Evolutionary conservation across 169 alveolate genomes (phyloP), one percentile per base, ranked within the genome.

Genomic region (Perkinsus marinus): DNA sequence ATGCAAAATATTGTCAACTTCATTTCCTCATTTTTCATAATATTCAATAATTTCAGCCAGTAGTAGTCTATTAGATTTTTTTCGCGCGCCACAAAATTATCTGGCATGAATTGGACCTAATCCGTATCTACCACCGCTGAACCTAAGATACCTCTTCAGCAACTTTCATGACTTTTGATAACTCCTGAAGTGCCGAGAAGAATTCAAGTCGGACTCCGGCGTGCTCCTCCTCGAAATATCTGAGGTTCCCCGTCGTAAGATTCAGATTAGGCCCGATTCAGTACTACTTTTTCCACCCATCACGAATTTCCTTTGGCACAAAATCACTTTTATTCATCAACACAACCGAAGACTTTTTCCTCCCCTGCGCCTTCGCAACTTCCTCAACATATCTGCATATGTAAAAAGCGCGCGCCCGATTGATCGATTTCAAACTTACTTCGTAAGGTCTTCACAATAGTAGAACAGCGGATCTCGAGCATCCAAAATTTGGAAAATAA

Each of bases 401-500:
- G 79, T 57, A 16, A 57, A 57, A 57, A 57, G 79, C 79, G 79
- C 79, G 7, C 79, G 79, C 79, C 79, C 79, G 22, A 16, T 57
- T 26, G 79, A 57, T 57, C 79, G 79, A 57, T 91, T 96, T 96
- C 46, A 13, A 39, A 97, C 95, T 93, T 98, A 98, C 39, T 89
- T 93, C 89, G 97, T 99, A 89, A 98, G 94, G 93, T 97, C 99
- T 39, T 90, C 92, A 93, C 96, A 95, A 47, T 98, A 93, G 95
- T 95, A 98, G 96, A 98, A 98, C 68, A 97, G 95, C 30, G 99
- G 99, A 93, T 98, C 98, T 92, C 99, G 95, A 7, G 99, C 98
- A 94, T 99, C 99, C 19, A 98, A 97, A 39, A 99, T 98, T 93
- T 98, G 97, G 91, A 98, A 96, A 43, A 99, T 93, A 30, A 99